Percentiles rank a stretch among this genome's conserved stretches.
Conservation (phyloP, 2,329 filamentous ascomycete genomes). For the Aspergillus hiratsukae region DNA sequence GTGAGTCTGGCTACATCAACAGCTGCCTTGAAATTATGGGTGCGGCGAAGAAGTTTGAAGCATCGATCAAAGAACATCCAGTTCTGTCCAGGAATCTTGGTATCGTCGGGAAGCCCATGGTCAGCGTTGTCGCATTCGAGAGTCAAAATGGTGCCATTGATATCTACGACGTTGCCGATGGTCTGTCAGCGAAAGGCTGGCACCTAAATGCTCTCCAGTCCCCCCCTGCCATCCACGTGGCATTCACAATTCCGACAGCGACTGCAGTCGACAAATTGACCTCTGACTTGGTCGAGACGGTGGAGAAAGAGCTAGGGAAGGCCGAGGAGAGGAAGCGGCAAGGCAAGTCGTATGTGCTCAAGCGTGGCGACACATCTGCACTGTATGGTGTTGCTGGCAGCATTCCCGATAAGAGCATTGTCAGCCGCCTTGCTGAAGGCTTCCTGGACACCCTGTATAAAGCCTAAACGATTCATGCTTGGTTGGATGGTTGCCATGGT, state of each 20-base stretch:
- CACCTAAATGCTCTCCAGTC: conserved; percentile 92
- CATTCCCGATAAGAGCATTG: conserved; percentile 90
- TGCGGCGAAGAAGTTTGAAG: conserved; percentile 74
- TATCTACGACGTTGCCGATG: conserved; percentile 92
- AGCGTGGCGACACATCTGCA: conserved; percentile 69
- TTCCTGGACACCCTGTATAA: conserved; percentile 94
- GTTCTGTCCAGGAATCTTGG: conserved; percentile 67
- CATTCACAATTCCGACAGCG: conserved; percentile 82
- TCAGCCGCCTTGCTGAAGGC: conserved; percentile 81
- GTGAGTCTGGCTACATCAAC: conserved; percentile 81
- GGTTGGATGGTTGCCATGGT: neutral
- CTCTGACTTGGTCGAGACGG: conserved; percentile 59
- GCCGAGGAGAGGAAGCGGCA: conserved; percentile 63
- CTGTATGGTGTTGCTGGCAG: conserved; percentile 94
- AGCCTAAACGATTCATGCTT: conserved; percentile 47
- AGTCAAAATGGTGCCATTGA: conserved; percentile 67
- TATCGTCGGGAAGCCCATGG: conserved; percentile 78
- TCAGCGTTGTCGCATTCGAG: conserved; percentile 84
- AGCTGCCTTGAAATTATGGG: conserved; percentile 86
- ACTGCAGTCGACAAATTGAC: conserved; percentile 77
- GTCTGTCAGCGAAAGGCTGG: conserved; percentile 80
- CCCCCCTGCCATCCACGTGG: conserved; percentile 88
- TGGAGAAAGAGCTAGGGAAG: conserved; percentile 70
- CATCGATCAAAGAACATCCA: conserved; percentile 66
- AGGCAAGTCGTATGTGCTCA: conserved; percentile 51